Conservation (phyloP, 1,284 basidiomycete genomes). For the Cryptococcus sp. region DNA sequence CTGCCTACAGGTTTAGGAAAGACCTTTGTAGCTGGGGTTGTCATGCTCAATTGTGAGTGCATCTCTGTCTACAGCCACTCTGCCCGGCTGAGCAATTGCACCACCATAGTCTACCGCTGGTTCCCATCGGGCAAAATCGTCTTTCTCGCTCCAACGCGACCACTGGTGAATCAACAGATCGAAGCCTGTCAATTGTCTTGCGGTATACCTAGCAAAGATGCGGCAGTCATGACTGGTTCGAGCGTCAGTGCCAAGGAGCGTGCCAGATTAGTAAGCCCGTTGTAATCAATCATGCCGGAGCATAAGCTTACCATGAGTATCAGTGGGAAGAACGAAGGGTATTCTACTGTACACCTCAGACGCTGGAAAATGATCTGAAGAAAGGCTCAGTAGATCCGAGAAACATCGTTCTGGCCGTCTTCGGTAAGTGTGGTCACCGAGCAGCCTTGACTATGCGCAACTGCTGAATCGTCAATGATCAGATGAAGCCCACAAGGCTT, state of each 20-base stretch:
- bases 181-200: slow-evolving; percentile 91
- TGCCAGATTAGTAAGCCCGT: slow-evolving; percentile 63
- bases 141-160: slow-evolving; percentile 94
- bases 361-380: slow-evolving; percentile 83
- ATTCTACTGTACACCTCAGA: slow-evolving; percentile 98
- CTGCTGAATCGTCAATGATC: background rate
- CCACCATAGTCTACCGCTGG: slow-evolving; percentile 76
- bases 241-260: slow-evolving; percentile 55
- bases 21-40: slow-evolving; percentile 95
- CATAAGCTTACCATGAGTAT: slow-evolving; percentile 23
- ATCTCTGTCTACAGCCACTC: background rate
- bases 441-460: too few relatives aligned
- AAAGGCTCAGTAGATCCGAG: slow-evolving; percentile 72
- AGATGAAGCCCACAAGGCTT: slow-evolving; percentile 97
- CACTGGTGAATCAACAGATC: slow-evolving; percentile 92
- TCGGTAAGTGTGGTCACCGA: slow-evolving; percentile 59
- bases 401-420: slow-evolving; percentile 69
- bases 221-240: slow-evolving; percentile 83
- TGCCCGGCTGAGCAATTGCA: background rate
- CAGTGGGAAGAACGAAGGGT: slow-evolving; percentile 70
- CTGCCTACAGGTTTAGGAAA: slow-evolving; percentile 96
- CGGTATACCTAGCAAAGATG: slow-evolving; percentile 86
- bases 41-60: slow-evolving; percentile 86
- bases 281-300: background rate
- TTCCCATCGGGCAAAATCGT: slow-evolving; percentile 91